phyloP scores from a whole-genome alignment of 164 flowering plant species.

The Cinnamomum micranthum region DNA sequence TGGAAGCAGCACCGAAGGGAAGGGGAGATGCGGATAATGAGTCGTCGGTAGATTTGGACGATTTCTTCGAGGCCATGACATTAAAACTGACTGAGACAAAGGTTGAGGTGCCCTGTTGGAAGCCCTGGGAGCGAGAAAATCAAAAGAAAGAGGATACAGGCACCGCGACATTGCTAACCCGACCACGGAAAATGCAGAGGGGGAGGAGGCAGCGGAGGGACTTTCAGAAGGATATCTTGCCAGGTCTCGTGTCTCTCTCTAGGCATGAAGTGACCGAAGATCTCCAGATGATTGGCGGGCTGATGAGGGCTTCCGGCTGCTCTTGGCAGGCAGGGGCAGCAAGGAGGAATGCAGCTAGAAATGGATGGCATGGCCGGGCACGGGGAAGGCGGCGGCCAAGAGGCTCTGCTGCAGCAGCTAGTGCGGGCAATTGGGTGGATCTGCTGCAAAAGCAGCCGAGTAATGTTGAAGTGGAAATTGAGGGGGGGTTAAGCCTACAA shows the following conservation, averaged over 20 bases:
- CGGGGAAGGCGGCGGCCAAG: conserved; percentile 53
- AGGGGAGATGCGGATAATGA: conserved; percentile 9
- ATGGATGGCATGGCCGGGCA: conserved; percentile 29
- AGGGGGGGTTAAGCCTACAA: conserved; percentile 55
- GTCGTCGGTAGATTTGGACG: conserved; percentile 31
- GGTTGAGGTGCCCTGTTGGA: conserved; percentile 59
- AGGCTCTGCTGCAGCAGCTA: conserved; percentile 17
- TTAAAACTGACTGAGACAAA: conserved; percentile 54
- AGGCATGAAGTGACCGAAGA: conserved; percentile 95
- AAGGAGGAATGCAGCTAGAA: conserved; percentile 56
- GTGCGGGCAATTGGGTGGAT: conserved; percentile 11
- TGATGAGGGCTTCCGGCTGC: conserved; percentile 78
- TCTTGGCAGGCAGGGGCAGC: conserved; percentile 59
- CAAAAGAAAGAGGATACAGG: conserved; percentile 42
- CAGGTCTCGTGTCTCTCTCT: conserved; percentile 76
- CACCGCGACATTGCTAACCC: conserved; percentile 16
- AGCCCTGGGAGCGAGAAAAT: conserved; percentile 41
- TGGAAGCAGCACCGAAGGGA: not conserved
- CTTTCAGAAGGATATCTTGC: conserved; percentile 94
- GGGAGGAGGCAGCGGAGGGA: conserved; percentile 87
- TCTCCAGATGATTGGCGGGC: conserved; percentile 59
- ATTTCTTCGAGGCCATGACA: conserved; percentile 81
- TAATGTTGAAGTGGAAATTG: conserved; percentile 44
- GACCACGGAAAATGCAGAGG: conserved; percentile 67
- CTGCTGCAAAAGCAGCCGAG: conserved; percentile 38